Percentiles rank a stretch among this genome's conserved stretches.
Conservation (phyloP, 805 yeast species). For the Pichia cephalocereana region DNA sequence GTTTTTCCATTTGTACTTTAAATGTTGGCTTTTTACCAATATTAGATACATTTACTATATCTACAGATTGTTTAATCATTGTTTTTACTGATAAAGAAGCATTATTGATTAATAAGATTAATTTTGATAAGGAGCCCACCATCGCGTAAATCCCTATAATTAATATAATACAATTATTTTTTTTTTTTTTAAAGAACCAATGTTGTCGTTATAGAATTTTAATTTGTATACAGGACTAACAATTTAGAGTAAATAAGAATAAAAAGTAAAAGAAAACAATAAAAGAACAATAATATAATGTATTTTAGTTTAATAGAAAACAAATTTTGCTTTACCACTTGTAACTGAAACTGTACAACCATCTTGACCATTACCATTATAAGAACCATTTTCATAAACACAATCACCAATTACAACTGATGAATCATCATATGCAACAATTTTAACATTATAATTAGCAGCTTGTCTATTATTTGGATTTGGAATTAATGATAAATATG, state of each 20-base stretch:
- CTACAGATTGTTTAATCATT: too few species aligned
- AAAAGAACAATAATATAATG: not conserved
- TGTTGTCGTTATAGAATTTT: not conserved
- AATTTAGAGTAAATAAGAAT: too few species aligned
- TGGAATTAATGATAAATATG: slow-evolving; percentile 87
- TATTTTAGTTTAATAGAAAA: slow-evolving; percentile 17
- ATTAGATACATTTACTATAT: too few species aligned
- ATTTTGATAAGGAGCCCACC: too few species aligned
- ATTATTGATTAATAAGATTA: too few species aligned
- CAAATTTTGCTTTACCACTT: slow-evolving; percentile 27
- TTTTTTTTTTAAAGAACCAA: not conserved
- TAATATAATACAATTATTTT: too few species aligned
- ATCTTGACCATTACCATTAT: slow-evolving; percentile 51
- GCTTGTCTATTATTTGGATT: slow-evolving; percentile 79
- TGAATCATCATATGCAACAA: slow-evolving; percentile 29
- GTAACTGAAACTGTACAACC: slow-evolving; percentile 66
- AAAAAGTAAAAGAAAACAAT: not conserved
- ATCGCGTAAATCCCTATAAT: too few species aligned
- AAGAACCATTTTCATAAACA: slow-evolving; percentile 33
- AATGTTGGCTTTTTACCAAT: too few species aligned
- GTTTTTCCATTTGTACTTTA: too few species aligned
- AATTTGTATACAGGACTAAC: too few species aligned
- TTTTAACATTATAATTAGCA: slow-evolving; percentile 45
- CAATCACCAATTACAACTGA: slow-evolving; percentile 33
- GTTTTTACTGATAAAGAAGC: too few species aligned